Evolutionary conservation across 179 eudicot species (phyloP), one percentile per base, ranked within the genome.

Genomic region (Beta macrorhiza): DNA sequence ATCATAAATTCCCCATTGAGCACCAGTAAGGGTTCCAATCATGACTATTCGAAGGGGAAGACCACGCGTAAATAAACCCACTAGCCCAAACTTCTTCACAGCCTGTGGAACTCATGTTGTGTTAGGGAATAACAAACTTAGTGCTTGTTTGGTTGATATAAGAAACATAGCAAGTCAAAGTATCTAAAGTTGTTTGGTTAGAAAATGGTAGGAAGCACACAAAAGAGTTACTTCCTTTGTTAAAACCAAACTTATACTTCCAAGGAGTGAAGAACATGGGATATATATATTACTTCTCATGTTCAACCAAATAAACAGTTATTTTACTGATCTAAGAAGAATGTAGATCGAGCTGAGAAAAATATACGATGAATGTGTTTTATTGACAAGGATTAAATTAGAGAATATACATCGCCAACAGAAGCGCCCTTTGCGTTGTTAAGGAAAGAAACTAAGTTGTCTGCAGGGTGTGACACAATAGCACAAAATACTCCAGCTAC

Each of bases 381-480:
- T 2, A 37, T 37, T 37, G 42, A 19, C 1, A 42, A 63, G 49
- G 32, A n/a, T 58, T 6, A n/a, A 47, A 56, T 25, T 57, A 47
- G 62, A 25, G 47, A 74, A 81, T 91, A 78, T 83, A 95, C 98
- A 85, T 93, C 97, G 9, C 86, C 88, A 74, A 90, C 90, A 17
- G 98, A 90, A 58, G 98, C 98, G 12, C 97, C 98, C 78, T 88
- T 88, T 67, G 98, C 89, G 61, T 91, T 95, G 90, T 95, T 95
- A 64, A 95, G 97, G 80, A 92, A 93, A 7, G 98, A 95, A 44
- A 93, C 98, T 80, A 95, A 75, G 83, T 93, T 95, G 82, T 93
- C 98, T 15, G 98, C 98, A 71, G 98, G 97, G 73, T 95, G 98
- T 63, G 98, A 95, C 4, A 95, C 91, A 44, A 84, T 57, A 57